These are phyloP conservation scores for Scheffersomyces insectosa DNA, from an alignment of 1,139 yeast species.

Conservation along the genomic window DNA sequence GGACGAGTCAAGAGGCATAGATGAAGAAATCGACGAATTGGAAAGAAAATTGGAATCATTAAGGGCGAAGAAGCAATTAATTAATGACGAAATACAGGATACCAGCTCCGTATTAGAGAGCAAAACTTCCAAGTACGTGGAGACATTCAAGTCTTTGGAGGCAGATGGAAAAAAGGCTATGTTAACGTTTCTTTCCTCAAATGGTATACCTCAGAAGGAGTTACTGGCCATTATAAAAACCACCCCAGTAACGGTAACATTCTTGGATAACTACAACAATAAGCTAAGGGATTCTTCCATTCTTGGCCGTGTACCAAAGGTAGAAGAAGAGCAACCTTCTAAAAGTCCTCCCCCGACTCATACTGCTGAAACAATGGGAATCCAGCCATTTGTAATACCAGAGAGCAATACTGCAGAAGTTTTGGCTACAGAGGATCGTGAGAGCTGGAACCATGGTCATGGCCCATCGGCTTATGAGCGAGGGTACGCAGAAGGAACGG, in stretches of 20 bases:
- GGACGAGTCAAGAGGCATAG: slow-evolving; percentile 34
- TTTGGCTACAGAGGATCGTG: slow-evolving; percentile 7
- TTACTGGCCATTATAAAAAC: slow-evolving; percentile 18
- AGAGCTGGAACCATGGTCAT: slow-evolving; percentile 22
- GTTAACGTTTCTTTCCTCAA: slow-evolving; percentile 20
- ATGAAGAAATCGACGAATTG: slow-evolving; percentile 41
- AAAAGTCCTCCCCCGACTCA: neutral
- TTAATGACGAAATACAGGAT: slow-evolving; percentile 45
- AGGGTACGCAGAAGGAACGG: slow-evolving; percentile 38
- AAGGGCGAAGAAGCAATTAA: slow-evolving; percentile 34
- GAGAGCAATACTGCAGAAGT: slow-evolving; percentile 6
- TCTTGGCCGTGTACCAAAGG: no score
- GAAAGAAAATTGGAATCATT: slow-evolving; percentile 40
- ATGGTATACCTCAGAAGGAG: slow-evolving; percentile 24
- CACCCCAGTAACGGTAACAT: slow-evolving; percentile 34
- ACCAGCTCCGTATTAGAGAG: slow-evolving; percentile 60
- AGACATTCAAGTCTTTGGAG: slow-evolving; percentile 42
- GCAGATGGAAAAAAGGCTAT: slow-evolving; percentile 38
- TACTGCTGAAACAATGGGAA: slow-evolving; percentile 20
- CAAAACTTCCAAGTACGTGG: slow-evolving; percentile 44
- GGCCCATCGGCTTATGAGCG: slow-evolving; percentile 34
- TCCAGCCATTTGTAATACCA: slow-evolving; percentile 27
- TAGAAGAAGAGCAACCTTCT: no score
- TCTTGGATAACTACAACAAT: slow-evolving; percentile 18
- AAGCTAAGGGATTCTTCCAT: neutral